Base-by-base conservation (phyloP, 495 filamentous ascomycete genomes). In the Talaromyces wortmannii region DNA sequence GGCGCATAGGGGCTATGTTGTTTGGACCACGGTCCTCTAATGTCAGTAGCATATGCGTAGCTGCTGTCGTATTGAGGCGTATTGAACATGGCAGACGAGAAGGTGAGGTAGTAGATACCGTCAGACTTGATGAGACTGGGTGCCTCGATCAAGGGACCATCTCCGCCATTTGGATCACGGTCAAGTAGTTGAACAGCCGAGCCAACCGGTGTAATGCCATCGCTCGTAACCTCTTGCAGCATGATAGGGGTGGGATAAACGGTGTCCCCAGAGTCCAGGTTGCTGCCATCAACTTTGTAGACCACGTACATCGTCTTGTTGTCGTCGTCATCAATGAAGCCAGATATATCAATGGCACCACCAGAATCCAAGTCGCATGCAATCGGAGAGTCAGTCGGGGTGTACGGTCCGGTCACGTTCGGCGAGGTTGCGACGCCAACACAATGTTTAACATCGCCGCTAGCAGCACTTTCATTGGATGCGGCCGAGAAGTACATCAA, bases 271-370 rank as follows among this genome's bases (percentile, higher is more conserved):
- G 72, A 61, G 16, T 81, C 73, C 12, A 79, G 58, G 54, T 70
- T 68, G 59, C 81, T 83, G 17, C 80, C 80, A 57, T 85, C 83
- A 18, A 84, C 63, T 59, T 86, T 85, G 63, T 71, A 76, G 11
- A 71, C 60, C 11, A 76, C 60, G 48, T 74, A 75, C 16, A 61
- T 62, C 6, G 59, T 61, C 42, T 63, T 67, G 50, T 62, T 65
- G 5, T 62, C 55, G 44, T 70, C 65, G 36, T 40, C 36, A 13
- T 40, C 36, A 40, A 40, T 40, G 55, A 68, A 76, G 13, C 67
- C 66, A 40, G 67, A 57, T 7, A 70, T 50, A 55, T 75, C 70
- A 31, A 74, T 73, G 6, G 73, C 70, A 33, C 73, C 73, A n/a
- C 70, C 71, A 52, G 61, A 55, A 15, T 61, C 56, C 6, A 72